These are phyloP conservation scores for Thielaviopsis punctulata DNA, from an alignment of 2,329 filamentous ascomycete species.

Conservation along the genomic window DNA sequence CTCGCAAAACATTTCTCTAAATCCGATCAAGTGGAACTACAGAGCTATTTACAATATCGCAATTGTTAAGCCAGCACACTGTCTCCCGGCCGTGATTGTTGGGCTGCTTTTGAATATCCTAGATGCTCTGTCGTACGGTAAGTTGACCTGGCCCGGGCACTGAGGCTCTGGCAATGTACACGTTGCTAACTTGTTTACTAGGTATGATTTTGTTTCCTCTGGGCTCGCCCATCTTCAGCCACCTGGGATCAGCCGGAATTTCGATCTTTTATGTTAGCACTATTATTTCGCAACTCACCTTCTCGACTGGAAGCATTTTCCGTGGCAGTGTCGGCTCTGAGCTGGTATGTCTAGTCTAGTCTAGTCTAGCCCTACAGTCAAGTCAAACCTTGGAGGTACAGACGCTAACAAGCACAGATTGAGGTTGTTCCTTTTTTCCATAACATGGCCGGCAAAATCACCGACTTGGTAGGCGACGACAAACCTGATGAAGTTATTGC, in stretches of 20 bases:
- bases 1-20: constrained; percentile 17
- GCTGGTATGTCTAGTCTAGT: constrained; percentile 38
- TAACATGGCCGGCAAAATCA: constrained; percentile 88
- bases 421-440: constrained; percentile 98
- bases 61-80: constrained; percentile 49
- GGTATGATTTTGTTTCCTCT: constrained; percentile 91
- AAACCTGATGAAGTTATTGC: constrained; percentile 76
- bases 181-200: constrained; percentile 17
- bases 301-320: constrained; percentile 76
- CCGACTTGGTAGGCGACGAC: constrained; percentile 58
- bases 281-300: constrained; percentile 81
- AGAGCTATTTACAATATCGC: constrained; percentile 45
- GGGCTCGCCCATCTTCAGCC: constrained; percentile 67
- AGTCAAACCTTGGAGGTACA: not conserved
- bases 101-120: constrained; percentile 82
- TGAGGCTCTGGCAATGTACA: not conserved
- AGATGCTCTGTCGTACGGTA: constrained; percentile 84
- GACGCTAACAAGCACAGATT: constrained; percentile 35
- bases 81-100: constrained; percentile 72
- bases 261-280: constrained; percentile 99
- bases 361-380: not conserved
- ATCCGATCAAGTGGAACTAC: constrained; percentile 57
- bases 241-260: constrained; percentile 80
- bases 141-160: constrained; percentile 14
- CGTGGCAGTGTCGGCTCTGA: constrained; percentile 85